Conservation (phyloP, 2,329 filamentous ascomycete species). For the Ophiostoma ulmi region DNA sequence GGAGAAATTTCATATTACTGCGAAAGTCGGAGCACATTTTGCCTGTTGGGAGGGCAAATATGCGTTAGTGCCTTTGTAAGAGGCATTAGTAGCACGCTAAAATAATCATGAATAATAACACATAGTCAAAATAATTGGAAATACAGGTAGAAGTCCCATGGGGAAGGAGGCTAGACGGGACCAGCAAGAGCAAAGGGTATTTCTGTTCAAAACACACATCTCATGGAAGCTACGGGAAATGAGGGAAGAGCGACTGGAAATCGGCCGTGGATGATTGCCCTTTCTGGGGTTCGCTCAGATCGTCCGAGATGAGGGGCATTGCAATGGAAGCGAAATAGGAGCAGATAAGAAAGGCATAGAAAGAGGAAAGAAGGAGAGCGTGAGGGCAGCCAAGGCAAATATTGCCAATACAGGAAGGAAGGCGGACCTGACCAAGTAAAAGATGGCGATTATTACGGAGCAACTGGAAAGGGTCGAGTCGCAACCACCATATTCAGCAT, state of each 20-base stretch:
- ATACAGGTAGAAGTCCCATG: neutral
- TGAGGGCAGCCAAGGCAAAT: neutral
- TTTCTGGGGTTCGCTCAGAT: neutral
- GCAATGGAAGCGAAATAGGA: neutral
- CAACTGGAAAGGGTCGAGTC: neutral
- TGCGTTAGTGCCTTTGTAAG: slow-evolving; percentile 7
- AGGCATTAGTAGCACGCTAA: neutral
- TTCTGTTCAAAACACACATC: neutral
- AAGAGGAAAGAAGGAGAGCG: neutral
- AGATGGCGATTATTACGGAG: neutral
- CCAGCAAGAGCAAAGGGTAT: neutral
- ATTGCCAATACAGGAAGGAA: slow-evolving; percentile 17
- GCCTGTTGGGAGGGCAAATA: neutral
- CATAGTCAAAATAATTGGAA: neutral
- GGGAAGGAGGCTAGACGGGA: neutral
- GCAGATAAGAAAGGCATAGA: neutral
- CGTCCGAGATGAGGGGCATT: neutral
- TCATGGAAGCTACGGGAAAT: neutral
- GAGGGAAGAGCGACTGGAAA: neutral
- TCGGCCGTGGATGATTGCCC: neutral
- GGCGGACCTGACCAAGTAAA: neutral
- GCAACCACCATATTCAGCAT: neutral
- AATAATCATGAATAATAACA: neutral
- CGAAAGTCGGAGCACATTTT: slow-evolving; percentile 18
- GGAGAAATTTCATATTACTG: slow-evolving; percentile 12